Base-by-base conservation (phyloP, 164 flowering plant species). In the Chimonanthus salicifolius region DNA sequence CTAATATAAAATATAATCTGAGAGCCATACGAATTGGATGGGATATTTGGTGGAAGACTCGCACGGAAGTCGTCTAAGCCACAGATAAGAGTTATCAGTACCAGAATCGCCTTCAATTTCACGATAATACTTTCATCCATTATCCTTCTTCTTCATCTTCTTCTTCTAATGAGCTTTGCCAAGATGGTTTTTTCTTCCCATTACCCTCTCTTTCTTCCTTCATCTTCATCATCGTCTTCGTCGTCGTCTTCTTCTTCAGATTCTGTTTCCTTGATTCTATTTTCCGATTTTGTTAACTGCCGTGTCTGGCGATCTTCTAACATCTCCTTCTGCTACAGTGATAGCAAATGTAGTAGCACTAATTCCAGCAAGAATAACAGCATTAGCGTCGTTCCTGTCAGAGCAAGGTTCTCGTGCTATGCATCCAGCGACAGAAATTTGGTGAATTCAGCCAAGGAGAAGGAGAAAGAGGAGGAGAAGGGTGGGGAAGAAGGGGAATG, bases 361-460 rank as follows among this genome's bases (percentile, higher is more conserved):
- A 33, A 33, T 33, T 33, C 33, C 33, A 33, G 60, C 47, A 46
- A 45, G 18, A 66, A 44, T 16, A 13, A 33, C 49, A 46, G 16
- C 49, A 66, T 4, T 45, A 15, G 7, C 16, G 15, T 66, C 47
- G 44, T 45, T 48, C 66, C 66, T 44, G 10, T 33, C 11, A 63
- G 11, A 8, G 44, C 66, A 20, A 33, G 66, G 44, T 63, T 63
- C 66, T 63, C 21, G 1, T 66, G 68, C 68, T 45, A 49, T 13
- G 68, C 48, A 7, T 66, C 68, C 68, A 15, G 68, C 18, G n/a
- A 66, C 68, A 66, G n/a, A 44, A 15, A 66, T n/a, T 18, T 18
- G 8, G 68, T 48, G 6, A 5, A 13, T 66, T 66, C 68, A 15
- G 68, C 68, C 48, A 44, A 62, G 65, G 33, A 33, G 33, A 33